phyloP scores from a whole-genome alignment of 2,329 filamentous ascomycete species.

The Seiridium unicorne region DNA sequence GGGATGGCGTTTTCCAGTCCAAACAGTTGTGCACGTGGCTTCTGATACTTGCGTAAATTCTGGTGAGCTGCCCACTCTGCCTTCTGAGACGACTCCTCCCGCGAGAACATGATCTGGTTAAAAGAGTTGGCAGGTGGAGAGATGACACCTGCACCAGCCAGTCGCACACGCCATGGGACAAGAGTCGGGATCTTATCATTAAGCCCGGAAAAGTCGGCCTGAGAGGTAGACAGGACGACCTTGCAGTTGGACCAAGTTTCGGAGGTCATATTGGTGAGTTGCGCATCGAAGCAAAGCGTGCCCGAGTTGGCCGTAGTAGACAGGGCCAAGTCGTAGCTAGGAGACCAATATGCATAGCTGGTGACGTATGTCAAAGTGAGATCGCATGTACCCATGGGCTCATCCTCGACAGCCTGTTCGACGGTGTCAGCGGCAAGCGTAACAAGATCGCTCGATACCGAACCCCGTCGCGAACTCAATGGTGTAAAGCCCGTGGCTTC shows the following conservation, averaged over 20 bases:
- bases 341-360: conserved; percentile 54
- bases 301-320: conserved; percentile 53
- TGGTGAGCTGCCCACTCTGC: conserved; percentile 20
- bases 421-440: conserved; percentile 34
- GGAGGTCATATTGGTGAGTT: conserved; percentile 59
- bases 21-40: conserved; percentile 29
- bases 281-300: conserved; percentile 59
- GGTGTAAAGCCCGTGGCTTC: conserved; percentile 43
- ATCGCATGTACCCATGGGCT: conserved; percentile 31
- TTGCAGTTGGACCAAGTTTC: conserved; percentile 63
- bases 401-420: conserved; percentile 13
- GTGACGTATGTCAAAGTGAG: conserved; percentile 61
- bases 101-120: conserved; percentile 33
- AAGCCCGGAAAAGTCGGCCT: conserved; percentile 56
- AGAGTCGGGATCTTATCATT: conserved; percentile 55
- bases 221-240: conserved; percentile 61
- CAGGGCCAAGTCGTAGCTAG: conserved; percentile 62
- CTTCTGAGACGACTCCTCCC: conserved; percentile 29
- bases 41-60: conserved; percentile 20
- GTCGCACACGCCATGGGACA: conserved; percentile 54
- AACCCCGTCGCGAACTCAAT: conserved; percentile 46
- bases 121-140: conserved; percentile 7
- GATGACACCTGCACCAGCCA: conserved; percentile 27
- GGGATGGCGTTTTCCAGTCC: background rate
- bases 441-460: conserved; percentile 50